phyloP scores from a whole-genome alignment of 2,329 filamentous ascomycete genomes.

The Venturia nashicola region DNA sequence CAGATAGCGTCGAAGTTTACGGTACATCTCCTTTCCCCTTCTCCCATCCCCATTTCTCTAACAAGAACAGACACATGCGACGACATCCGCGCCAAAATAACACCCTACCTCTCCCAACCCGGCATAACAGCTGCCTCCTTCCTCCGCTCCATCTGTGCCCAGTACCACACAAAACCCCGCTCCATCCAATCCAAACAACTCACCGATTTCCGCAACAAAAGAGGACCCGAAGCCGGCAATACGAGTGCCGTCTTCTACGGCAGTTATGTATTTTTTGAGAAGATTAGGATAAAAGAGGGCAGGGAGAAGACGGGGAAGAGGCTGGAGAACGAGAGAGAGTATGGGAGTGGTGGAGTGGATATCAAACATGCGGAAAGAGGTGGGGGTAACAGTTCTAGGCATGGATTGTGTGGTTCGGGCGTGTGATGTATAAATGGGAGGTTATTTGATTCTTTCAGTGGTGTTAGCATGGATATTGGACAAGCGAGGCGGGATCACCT shows the following conservation, averaged over 20 bases:
- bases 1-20: constrained; percentile 15
- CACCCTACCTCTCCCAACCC: constrained; percentile 33
- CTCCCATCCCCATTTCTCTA: neutral
- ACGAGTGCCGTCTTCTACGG: constrained; percentile 39
- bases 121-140: constrained; percentile 41
- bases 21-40: neutral
- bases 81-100: constrained; percentile 45
- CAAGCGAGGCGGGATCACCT: too few relatives aligned
- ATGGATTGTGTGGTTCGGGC: too few relatives aligned
- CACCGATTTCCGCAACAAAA: constrained; percentile 38
- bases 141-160: constrained; percentile 34
- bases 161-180: constrained; percentile 23
- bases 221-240: constrained; percentile 20
- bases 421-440: too few relatives aligned
- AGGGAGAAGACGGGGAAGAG: constrained; percentile 34
- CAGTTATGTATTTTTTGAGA: constrained; percentile 46
- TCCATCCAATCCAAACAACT: constrained; percentile 34
- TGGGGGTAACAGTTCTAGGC: too few relatives aligned
- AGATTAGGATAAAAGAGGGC: constrained; percentile 32
- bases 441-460: too few relatives aligned
- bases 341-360: neutral
- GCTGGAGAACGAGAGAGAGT: neutral
- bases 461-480: too few relatives aligned
- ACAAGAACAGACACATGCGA: constrained; percentile 39
- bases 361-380: neutral